Evolutionary conservation across 306 rosid genomes (phyloP), one percentile per base, ranked within the genome.

Genomic region (Vachellia pachyceras): DNA sequence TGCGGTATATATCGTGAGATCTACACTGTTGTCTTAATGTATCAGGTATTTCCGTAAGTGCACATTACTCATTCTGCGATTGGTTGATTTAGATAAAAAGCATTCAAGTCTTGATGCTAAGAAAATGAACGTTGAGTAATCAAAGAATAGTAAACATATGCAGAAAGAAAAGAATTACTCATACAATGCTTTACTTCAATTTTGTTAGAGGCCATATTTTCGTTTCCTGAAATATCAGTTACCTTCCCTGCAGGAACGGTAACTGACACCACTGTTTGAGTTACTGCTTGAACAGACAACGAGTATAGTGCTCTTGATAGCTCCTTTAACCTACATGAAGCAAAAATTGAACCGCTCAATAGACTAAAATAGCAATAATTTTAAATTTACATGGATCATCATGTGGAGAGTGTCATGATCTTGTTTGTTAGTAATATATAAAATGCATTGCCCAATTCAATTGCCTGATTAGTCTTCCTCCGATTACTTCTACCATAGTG

Each of bases 271-370:
- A 33, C 61, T 35, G 83, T 81, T 78, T 85, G 82, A 33, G 86
- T 54, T 63, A 17, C 83, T 67, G 87, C 84, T 46, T 70, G 73
- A 77, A 91, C 88, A 39, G 76, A 85, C 84, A 91, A 61, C 23
- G 87, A 89, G 88, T 91, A 91, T 44, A 91, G 73, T 83, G 93
- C 93, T 86, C 90, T 88, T 57, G 96, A 91, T 75, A 86, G 85
- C 61, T 85, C 89, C 87, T 83, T 77, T 39, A 91, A 83, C 85
- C 96, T 89, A 60, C 77, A 82, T 3, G 49, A 72, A 80, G 60
- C 12, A 77, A 61, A 66, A 10, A 69, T 20, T 4, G 13, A 29
- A 61, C 37, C 15, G 44, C 18, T 82, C 47, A 79, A 10, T 79
- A 23, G 12, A 60, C 52, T 41, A 50, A 10, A 42, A 40, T 15